Base-by-base conservation (phyloP, 2,329 filamentous ascomycete species). In the Triangularia verruculosa region DNA sequence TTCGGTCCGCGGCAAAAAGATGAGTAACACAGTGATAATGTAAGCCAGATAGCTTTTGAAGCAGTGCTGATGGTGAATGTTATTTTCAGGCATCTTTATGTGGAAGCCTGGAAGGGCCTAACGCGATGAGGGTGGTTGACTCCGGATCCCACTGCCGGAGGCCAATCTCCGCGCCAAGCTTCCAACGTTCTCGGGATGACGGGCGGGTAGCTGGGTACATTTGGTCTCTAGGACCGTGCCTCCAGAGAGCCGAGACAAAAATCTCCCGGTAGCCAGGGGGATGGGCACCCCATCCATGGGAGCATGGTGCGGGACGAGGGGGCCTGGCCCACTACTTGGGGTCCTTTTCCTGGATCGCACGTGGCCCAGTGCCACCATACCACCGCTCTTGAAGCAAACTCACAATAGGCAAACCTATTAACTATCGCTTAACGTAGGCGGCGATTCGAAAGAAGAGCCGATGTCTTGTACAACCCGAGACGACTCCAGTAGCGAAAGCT, bases 351-450 rank as follows among this genome's bases (percentile, higher is more conserved):
- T 63, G 58, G 62, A 53, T 54, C 62, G 43, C 65, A 67, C 62
- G 65, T 67, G 65, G 63, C n/a, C n/a, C 61, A 61, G 54, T 52
- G 54, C 52, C 57, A 51, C 56, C 9, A 52, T 60, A 64, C 60
- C 57, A 60, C 27, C 22, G 15, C n/a, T 27, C 7, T 13, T 52
- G 15, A 25, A 39, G 27, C 47, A 53, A 54, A 52, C 17, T 28
- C 22, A 28, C 47, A 39, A 28, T 52, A 39, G 32, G 52, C 34
- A 28, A 47, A 13, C 55, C 4, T 57, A 22, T 54, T 58, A 11
- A 43, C 22, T 25, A 17, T 56, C 32, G 56, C 32, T 56, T 39
- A 52, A 52, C 47, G 24, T 17, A 25, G 17, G 32, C 34, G 61
- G 63, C 57, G 59, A 60, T 59, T 56, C 39, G 59, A 56, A 27